Conservation (phyloP, 208 protist species). For the Leishmania mexicana region DNA sequence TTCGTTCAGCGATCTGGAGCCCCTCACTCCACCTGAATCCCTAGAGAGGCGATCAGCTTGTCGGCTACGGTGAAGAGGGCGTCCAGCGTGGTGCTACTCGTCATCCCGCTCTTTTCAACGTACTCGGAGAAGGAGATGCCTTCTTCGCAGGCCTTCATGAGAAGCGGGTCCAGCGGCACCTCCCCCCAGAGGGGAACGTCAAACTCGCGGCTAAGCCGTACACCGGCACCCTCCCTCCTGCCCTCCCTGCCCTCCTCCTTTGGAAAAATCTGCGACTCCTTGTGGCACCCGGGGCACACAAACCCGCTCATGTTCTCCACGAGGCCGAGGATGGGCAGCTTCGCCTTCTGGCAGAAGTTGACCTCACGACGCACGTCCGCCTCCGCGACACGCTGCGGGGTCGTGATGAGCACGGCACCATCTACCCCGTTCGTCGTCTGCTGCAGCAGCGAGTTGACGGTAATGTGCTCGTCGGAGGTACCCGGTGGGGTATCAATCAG, state of each 20-base stretch:
- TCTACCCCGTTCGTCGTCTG: slow-evolving; percentile 73
- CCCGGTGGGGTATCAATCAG: slow-evolving; percentile 99
- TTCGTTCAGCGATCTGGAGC: not conserved
- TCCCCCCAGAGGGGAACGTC: slow-evolving; percentile 83
- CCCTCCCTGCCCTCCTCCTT: slow-evolving; percentile 35
- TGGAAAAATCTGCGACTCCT: slow-evolving; percentile 94
- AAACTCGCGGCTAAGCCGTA: slow-evolving; percentile 84
- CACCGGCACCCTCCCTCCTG: slow-evolving; percentile 55
- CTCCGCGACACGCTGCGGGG: slow-evolving; percentile 98
- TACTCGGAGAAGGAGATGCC: slow-evolving; percentile 70
- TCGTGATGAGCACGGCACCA: slow-evolving; percentile 96
- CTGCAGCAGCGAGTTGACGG: slow-evolving; percentile 93
- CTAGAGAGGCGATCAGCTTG: slow-evolving; percentile 47
- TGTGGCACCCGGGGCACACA: slow-evolving; percentile 95
- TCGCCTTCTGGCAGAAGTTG: slow-evolving; percentile 98
- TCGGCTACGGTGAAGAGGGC: slow-evolving; percentile 46
- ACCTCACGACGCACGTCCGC: slow-evolving; percentile 98
- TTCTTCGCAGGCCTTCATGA: slow-evolving; percentile 93
- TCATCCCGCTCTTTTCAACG: slow-evolving; percentile 24
- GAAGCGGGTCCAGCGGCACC: slow-evolving; percentile 89
- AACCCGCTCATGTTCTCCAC: slow-evolving; percentile 99
- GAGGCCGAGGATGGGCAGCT: slow-evolving; percentile 96
- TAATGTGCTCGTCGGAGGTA: slow-evolving; percentile 99
- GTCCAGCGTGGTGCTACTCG: slow-evolving; percentile 50
- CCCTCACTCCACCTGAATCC: slow-evolving; percentile 24